Base-by-base conservation (phyloP, 352 stramenopile species). In the Pythium phragmiticola region DNA sequence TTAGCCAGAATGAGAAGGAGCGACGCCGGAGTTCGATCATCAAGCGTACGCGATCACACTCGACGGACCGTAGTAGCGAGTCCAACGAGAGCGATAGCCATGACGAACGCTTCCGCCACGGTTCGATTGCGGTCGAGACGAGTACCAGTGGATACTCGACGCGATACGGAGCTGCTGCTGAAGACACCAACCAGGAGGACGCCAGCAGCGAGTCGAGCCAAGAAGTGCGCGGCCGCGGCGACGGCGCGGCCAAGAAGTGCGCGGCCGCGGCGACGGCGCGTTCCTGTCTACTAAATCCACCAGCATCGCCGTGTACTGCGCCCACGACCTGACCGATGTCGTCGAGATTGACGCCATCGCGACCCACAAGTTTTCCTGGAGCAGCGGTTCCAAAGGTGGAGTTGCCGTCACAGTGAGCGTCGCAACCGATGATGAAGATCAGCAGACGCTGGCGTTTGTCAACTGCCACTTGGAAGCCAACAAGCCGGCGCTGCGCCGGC, bases 401-500 rank as follows among this genome's bases (percentile, higher is more conserved):
- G 63, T 90, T 21, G 85, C 70, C 3, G 67, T 86, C 34, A 76
- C 69, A 11, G 52, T 94, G 12, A 69, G 70, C 28, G 34, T 91
- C 7, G 67, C 49, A 4, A 26, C 41, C 43, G 30, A 47, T 19
- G 4, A 17, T 16, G 9, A 3, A 19, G 41, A 46, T 19, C 14
- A 37, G 36, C 73, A 82, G 50, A 88, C 76, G 13, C 48, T 92
- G 6, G 84, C 74, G 21, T 90, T 94, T 49, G 73, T 79, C 14
- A 92, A 84, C 56, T 88, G 78, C 50, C 80, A 92, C 61, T 60
- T 94, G 11, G 82, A 91, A 56, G 78, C 80, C n/a, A 84, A 89
- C 46, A 74, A 74, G 30, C 67, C 76, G 11, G 72, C 72, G 16
- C 65, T 78, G 19, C 73, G 85, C 16, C 71, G 73, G 19, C 66